These are phyloP conservation scores for Maudiozyma pseudohumilis DNA, from an alignment of 805 yeast genomes.

Conservation along the genomic window DNA sequence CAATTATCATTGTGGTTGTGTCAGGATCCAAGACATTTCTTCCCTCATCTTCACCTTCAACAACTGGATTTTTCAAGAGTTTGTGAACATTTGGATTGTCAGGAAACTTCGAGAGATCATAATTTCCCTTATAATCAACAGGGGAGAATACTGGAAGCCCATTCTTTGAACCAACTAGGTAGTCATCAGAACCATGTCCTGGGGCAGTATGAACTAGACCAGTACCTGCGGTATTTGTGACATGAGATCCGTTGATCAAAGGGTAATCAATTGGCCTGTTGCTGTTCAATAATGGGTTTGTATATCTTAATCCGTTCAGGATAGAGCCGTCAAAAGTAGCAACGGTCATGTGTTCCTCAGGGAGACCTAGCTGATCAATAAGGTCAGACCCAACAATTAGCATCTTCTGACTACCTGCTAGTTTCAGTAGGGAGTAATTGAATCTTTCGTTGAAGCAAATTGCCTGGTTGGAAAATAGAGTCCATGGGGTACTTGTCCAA, in stretches of 20 bases:
- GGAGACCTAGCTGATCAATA: constrained; percentile 27
- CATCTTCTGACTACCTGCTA: constrained; percentile 29
- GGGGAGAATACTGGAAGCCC: constrained; percentile 59
- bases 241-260: constrained; percentile 71
- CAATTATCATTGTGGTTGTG: constrained; percentile 43
- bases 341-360: constrained; percentile 17
- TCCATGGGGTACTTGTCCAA: constrained; percentile 99
- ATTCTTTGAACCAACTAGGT: constrained; percentile 51
- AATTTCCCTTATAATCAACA: constrained; percentile 68
- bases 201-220: constrained; percentile 97
- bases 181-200: constrained; percentile 95
- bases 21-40: constrained; percentile 46
- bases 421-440: constrained; percentile 43
- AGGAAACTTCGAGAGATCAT: constrained; percentile 39
- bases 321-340: constrained; percentile 33
- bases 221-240: constrained; percentile 73
- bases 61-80: constrained; percentile 11
- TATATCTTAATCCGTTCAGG: constrained; percentile 37
- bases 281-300: constrained; percentile 42
- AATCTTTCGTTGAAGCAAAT: constrained; percentile 57
- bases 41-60: constrained; percentile 28
- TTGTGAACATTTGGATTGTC: constrained; percentile 4
- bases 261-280: constrained; percentile 34
- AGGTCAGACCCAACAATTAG: constrained; percentile 51
- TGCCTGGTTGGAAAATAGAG: constrained; percentile 79